phyloP scores from a whole-genome alignment of 2,329 filamentous ascomycete species.

The Thielaviopsis musarum region DNA sequence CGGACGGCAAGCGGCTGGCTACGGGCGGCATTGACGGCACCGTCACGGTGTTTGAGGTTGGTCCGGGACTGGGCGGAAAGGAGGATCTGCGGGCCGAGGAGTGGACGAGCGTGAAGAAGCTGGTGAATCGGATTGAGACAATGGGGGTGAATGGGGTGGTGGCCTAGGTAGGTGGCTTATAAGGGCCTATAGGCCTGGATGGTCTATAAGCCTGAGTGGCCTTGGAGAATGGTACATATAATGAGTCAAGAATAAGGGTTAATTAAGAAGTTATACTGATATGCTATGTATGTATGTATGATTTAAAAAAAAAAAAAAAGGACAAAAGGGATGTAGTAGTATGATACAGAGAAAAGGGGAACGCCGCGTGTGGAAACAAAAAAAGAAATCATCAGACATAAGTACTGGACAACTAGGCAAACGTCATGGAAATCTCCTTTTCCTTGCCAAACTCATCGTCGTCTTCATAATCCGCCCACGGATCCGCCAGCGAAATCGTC shows the following conservation, averaged over 20 bases:
- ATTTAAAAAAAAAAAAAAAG: not conserved
- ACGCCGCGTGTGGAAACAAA: not conserved
- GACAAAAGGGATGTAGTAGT: not conserved
- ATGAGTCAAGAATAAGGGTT: not conserved
- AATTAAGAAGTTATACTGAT: slow-evolving; percentile 4
- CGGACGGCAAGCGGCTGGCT: slow-evolving; percentile 71
- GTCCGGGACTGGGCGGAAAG: slow-evolving; percentile 63
- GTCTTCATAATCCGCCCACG: slow-evolving; percentile 54
- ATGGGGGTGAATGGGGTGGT: slow-evolving; percentile 33
- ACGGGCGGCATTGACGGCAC: slow-evolving; percentile 85
- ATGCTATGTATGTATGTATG: not conserved
- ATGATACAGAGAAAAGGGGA: not conserved
- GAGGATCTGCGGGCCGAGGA: slow-evolving; percentile 74
- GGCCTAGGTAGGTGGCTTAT: slow-evolving; percentile 11
- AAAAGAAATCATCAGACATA: not conserved
- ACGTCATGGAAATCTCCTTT: slow-evolving; percentile 65
- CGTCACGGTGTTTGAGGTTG: slow-evolving; percentile 85
- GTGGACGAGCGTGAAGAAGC: slow-evolving; percentile 83
- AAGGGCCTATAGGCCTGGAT: no score
- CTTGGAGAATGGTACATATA: not conserved
- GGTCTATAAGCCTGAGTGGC: no score
- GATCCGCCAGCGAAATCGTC: slow-evolving; percentile 35
- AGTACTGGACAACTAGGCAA: slow-evolving; percentile 45
- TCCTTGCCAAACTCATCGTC: slow-evolving; percentile 50
- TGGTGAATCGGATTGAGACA: slow-evolving; percentile 60